Percentiles rank a stretch among this genome's conserved stretches.
Evolutionary conservation across 306 rosid genomes (phyloP).

Genomic region (Albizia julibrissin): DNA sequence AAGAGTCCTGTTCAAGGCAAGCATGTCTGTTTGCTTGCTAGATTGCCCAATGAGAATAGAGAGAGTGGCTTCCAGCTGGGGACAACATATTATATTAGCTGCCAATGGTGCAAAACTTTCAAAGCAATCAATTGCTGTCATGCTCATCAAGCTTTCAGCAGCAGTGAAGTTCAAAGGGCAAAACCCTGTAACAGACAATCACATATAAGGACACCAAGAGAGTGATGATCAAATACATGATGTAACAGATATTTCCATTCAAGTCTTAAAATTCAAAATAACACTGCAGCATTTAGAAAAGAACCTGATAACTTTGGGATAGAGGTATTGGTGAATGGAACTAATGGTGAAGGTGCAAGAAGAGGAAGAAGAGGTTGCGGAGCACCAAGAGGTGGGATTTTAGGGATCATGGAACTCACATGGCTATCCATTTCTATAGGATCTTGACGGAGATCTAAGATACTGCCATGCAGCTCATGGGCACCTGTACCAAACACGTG

Average conservation of each 20-base stretch:
- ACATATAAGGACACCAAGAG: constrained; percentile 11
- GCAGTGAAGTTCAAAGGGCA: constrained; percentile 79
- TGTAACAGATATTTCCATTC: background rate
- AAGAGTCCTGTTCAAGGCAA: constrained; percentile 68
- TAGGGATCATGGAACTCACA: constrained; percentile 52
- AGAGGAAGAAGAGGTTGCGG: constrained; percentile 90
- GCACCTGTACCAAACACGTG: constrained; percentile 51
- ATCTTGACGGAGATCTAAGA: constrained; percentile 34
- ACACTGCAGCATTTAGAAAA: constrained; percentile 13
- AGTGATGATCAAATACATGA: constrained; percentile 15
- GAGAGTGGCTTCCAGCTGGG: constrained; percentile 93
- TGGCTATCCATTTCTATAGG: constrained; percentile 39
- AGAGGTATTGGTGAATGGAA: constrained; percentile 76
- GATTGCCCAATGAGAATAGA: constrained; percentile 87
- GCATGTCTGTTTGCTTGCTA: constrained; percentile 65
- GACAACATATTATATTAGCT: constrained; percentile 96
- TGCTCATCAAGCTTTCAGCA: constrained; percentile 71
- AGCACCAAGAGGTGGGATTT: constrained; percentile 66
- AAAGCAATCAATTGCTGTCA: constrained; percentile 89
- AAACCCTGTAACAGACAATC: constrained; percentile 55
- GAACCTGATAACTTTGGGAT: constrained; percentile 88
- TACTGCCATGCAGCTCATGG: constrained; percentile 45
- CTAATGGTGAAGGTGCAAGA: constrained; percentile 90
- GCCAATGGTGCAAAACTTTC: constrained; percentile 72
- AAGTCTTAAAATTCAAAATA: constrained; percentile 21